Conservation (phyloP, 441 rosid species). For the Erodium chrysanthum region DNA sequence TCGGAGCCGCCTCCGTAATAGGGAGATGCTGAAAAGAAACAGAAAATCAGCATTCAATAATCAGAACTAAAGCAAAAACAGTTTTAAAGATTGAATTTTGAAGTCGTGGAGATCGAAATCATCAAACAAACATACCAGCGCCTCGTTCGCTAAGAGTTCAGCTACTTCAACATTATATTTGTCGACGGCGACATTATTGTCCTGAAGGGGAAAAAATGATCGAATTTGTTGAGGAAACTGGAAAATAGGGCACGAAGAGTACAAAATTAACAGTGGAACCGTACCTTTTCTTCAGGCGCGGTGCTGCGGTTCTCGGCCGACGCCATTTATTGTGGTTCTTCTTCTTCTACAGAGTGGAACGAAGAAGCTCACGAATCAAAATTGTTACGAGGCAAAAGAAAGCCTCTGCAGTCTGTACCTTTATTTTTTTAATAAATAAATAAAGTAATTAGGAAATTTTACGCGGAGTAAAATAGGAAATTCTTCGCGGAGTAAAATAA, state of each 20-base stretch:
- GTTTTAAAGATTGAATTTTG: not conserved
- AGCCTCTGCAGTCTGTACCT: not conserved
- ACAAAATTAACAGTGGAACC: not conserved
- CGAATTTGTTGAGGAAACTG: not conserved
- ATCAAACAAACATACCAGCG: conserved; percentile 31
- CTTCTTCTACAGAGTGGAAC: not conserved
- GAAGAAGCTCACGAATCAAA: not conserved
- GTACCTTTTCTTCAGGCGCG: conserved; percentile 2
- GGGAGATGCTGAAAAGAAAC: conserved; percentile 50
- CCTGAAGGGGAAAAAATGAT: not conserved
- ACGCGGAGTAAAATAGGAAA: too few species aligned
- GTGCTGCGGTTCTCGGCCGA: not conserved
- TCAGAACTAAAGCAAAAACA: not conserved
- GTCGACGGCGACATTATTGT: conserved; percentile 30
- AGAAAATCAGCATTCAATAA: conserved; percentile 9
- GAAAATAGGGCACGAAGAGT: not conserved
- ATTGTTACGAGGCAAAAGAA: not conserved
- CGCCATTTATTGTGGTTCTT: not conserved
- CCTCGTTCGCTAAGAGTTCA: conserved; percentile 57
- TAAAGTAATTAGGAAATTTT: too few species aligned
- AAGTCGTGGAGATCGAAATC: not conserved
- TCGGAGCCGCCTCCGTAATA: conserved; percentile 59
- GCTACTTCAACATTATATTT: conserved; percentile 68
- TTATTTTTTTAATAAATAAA: too few species aligned
- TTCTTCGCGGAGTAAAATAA: too few species aligned